These are phyloP conservation scores for Pichia kluyveri DNA, from an alignment of 805 yeast genomes.

Conservation along the genomic window DNA sequence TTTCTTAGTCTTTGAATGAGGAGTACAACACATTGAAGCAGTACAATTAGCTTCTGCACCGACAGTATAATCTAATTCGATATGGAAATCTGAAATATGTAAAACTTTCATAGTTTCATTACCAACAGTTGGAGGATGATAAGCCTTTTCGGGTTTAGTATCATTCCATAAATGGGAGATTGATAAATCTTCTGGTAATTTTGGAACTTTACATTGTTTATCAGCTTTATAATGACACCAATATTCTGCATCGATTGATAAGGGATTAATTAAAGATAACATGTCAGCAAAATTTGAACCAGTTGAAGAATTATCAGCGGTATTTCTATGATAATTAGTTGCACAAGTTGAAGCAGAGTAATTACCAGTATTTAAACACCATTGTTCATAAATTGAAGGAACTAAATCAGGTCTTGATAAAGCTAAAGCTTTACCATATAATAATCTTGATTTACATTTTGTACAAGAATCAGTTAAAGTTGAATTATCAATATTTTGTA, in stretches of 20 bases:
- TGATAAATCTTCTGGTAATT: conserved; percentile 37
- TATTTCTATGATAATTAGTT: conserved; percentile 28
- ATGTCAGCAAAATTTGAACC: conserved; percentile 45
- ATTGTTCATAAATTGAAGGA: conserved; percentile 30
- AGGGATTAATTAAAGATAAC: conserved; percentile 42
- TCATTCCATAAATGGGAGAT: conserved; percentile 35
- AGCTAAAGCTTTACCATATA: conserved; percentile 30
- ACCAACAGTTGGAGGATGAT: conserved; percentile 32
- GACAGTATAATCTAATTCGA: conserved; percentile 43
- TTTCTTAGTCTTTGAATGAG: conserved; percentile 26
- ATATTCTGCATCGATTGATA: conserved; percentile 47
- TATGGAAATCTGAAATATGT: conserved; percentile 60
- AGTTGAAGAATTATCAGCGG: conserved; percentile 27
- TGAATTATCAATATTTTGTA: conserved; percentile 6
- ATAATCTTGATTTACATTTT: conserved; percentile 28
- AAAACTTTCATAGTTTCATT: conserved; percentile 46
- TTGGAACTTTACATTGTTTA: conserved; percentile 45
- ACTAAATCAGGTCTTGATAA: conserved; percentile 32
- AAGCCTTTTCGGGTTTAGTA: conserved; percentile 31
- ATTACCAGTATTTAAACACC: conserved; percentile 33
- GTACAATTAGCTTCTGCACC: conserved; percentile 56
- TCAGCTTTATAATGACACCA: conserved; percentile 47
- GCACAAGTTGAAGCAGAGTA: conserved; percentile 21
- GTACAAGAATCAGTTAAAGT: conserved; percentile 18
- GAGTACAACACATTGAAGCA: conserved; percentile 50